Conservation (phyloP, 805 yeast genomes). For the Sugiyamaella floridensis region DNA sequence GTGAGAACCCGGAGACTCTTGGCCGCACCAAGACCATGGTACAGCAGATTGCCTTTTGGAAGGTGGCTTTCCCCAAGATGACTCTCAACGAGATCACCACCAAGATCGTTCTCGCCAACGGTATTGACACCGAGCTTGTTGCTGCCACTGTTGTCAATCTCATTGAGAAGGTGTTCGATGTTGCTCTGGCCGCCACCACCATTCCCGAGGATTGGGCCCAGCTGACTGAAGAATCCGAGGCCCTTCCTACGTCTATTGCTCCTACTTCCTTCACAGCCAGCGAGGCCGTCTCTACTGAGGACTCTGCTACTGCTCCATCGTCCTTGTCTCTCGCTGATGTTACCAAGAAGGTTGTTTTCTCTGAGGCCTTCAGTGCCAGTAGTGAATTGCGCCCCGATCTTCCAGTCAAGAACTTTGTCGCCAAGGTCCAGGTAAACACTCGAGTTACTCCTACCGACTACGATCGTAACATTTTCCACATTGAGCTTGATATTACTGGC, state of each 20-base stretch:
- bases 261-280: slow-evolving; percentile 3
- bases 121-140: slow-evolving; percentile 73
- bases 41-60: slow-evolving; percentile 77
- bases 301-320: slow-evolving; percentile 31
- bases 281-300: slow-evolving; percentile 3
- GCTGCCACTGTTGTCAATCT: slow-evolving; percentile 44
- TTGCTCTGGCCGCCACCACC: slow-evolving; percentile 20
- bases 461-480: slow-evolving; percentile 92
- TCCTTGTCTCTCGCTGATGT: slow-evolving; percentile 45
- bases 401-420: slow-evolving; percentile 76
- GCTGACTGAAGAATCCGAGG: not conserved
- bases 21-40: slow-evolving; percentile 73
- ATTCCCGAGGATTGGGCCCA: slow-evolving; percentile 34
- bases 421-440: slow-evolving; percentile 84
- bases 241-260: not conserved
- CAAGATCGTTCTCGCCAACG: slow-evolving; percentile 72
- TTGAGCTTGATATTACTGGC: slow-evolving; percentile 85
- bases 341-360: slow-evolving; percentile 68
- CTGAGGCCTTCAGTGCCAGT: slow-evolving; percentile 64
- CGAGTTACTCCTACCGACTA: slow-evolving; percentile 86
- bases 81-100: slow-evolving; percentile 59
- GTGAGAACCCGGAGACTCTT: slow-evolving; percentile 61
- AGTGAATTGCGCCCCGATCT: slow-evolving; percentile 77
- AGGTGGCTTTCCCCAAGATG: slow-evolving; percentile 52
- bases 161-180: slow-evolving; percentile 26